phyloP scores from a whole-genome alignment of 768 basidiomycete genomes.

The Auricularia auricula-judae region DNA sequence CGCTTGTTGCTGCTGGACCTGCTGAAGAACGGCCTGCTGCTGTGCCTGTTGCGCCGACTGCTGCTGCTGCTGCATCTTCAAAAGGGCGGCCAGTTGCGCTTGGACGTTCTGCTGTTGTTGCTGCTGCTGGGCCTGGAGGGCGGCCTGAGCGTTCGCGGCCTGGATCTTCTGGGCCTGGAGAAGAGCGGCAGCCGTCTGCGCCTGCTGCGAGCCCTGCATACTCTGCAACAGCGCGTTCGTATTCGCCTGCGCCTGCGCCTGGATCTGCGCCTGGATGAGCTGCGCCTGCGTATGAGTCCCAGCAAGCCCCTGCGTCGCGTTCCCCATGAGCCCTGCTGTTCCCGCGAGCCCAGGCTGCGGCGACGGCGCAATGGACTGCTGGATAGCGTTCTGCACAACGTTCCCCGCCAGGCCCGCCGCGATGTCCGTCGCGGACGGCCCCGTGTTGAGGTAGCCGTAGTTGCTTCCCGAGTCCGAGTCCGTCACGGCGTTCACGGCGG shows the following conservation, averaged over 20 bases:
- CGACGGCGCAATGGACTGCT: no score
- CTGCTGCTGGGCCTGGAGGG: neutral
- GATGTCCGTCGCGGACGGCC: no score
- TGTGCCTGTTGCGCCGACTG: neutral
- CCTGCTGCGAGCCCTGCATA: neutral
- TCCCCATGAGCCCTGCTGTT: no score
- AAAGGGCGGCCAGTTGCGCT: neutral
- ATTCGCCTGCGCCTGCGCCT: neutral
- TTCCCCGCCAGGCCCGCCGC: no score
- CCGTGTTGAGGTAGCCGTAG: neutral
- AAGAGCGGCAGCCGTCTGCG: neutral
- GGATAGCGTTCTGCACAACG: no score
- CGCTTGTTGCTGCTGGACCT: neutral
- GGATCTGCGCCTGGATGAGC: neutral
- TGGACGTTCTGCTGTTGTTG: neutral
- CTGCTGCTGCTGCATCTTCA: neutral
- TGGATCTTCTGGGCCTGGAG: neutral
- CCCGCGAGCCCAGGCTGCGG: no score
- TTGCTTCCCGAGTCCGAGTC: neutral
- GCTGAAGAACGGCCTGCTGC: neutral
- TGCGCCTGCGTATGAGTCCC: neutral
- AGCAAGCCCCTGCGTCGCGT: neutral
- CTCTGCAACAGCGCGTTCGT: neutral
- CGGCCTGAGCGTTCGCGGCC: neutral
- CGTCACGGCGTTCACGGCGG: neutral